These are phyloP conservation scores for Gracilaria caudata DNA, from an alignment of 23 red algal genomes.

Conservation along the genomic window DNA sequence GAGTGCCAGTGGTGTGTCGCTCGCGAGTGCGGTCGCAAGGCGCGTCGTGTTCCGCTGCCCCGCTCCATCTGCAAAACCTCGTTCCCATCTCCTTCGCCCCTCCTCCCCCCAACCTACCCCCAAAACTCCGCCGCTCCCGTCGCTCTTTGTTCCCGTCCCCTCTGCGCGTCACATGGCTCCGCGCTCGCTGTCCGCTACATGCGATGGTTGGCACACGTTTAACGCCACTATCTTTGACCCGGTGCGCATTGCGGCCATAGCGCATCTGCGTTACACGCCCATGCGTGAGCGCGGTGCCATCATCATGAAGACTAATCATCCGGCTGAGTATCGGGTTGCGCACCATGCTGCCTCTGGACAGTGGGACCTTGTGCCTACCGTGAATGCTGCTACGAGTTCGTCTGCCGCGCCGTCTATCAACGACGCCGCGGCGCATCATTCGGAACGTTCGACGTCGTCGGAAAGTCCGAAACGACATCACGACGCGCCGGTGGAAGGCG, in stretches of 20 bases:
- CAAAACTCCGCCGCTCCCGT: neutral
- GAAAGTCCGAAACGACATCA: neutral
- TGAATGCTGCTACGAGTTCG: neutral
- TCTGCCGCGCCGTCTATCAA: neutral
- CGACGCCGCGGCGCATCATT: neutral
- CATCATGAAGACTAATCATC: slow-evolving; percentile 14
- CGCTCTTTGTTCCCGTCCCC: neutral
- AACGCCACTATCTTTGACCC: slow-evolving; percentile 45
- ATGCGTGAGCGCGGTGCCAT: slow-evolving; percentile 30
- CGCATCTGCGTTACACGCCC: slow-evolving; percentile 21
- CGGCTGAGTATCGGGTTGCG: slow-evolving; percentile 18
- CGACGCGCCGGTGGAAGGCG: neutral
- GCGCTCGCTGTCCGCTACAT: slow-evolving; percentile 18
- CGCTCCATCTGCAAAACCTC: too few species aligned
- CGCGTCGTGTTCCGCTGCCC: too few species aligned
- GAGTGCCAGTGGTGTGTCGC: too few species aligned
- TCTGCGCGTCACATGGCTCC: slow-evolving; percentile 2
- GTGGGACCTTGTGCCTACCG: slow-evolving; percentile 26
- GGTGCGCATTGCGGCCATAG: slow-evolving; percentile 23
- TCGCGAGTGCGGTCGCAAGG: too few species aligned
- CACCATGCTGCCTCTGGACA: slow-evolving; percentile 20
- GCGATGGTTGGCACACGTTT: slow-evolving; percentile 36
- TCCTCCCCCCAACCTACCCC: too few species aligned
- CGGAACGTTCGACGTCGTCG: too few species aligned
- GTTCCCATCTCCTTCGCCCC: too few species aligned